Evolutionary conservation across 192 early-diverging fungal species (phyloP).

Genomic region (Backusella morwellensis): DNA sequence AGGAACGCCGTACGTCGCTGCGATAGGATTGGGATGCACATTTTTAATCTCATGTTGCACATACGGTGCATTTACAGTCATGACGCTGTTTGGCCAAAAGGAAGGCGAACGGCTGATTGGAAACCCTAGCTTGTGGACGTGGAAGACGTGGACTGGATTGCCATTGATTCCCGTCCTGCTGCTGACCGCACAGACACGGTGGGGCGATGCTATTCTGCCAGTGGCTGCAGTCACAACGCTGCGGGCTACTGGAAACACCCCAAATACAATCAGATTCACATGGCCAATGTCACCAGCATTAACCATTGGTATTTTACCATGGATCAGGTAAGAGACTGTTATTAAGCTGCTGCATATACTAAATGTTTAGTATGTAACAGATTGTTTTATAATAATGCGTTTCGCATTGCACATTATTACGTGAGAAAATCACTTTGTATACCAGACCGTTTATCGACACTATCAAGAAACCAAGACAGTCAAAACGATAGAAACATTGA

Average conservation of each 20-base stretch:
- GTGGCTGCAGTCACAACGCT: slow-evolving; percentile 57
- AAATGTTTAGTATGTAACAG: not conserved
- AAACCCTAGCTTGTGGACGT: slow-evolving; percentile 54
- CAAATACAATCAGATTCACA: slow-evolving; percentile 38
- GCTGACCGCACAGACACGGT: slow-evolving; percentile 55
- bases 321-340: slow-evolving; percentile 37
- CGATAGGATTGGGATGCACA: slow-evolving; percentile 57
- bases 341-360: too few species aligned
- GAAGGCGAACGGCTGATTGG: slow-evolving; percentile 61
- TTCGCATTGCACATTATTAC: not conserved
- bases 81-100: slow-evolving; percentile 63
- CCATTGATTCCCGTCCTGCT: slow-evolving; percentile 52
- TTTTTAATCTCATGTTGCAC: slow-evolving; percentile 63
- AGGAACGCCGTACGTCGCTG: slow-evolving; percentile 60
- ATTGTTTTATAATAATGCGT: slow-evolving; percentile 5
- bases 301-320: slow-evolving; percentile 59
- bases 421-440: not conserved
- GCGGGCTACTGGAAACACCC: slow-evolving; percentile 31
- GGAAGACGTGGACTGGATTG: slow-evolving; percentile 60
- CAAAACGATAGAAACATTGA: not conserved
- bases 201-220: slow-evolving; percentile 58
- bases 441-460: not conserved
- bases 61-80: slow-evolving; percentile 68
- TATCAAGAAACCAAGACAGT: not conserved
- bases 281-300: slow-evolving; percentile 64